These are phyloP conservation scores for Fistulinella prunicolor DNA, from an alignment of 768 basidiomycete genomes.

Conservation along the genomic window DNA sequence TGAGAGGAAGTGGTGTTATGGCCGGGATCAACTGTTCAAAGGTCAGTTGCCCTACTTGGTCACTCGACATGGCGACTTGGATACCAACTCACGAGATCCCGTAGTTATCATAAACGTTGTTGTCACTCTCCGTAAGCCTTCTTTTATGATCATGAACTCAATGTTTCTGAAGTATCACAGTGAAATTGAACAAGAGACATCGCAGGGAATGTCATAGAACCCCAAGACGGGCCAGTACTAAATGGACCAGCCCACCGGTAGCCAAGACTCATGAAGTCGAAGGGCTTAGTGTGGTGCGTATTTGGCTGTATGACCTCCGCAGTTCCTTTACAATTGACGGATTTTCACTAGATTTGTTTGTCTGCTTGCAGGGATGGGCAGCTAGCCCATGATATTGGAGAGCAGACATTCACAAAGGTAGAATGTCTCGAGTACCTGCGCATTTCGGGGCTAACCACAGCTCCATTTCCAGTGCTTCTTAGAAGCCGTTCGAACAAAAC, in stretches of 20 bases:
- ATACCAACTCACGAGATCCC: background rate
- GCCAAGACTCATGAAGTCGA: constrained; percentile 6
- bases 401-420: constrained; percentile 28
- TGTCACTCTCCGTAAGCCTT: constrained; percentile 9
- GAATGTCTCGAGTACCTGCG: background rate
- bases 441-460: background rate
- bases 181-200: constrained; percentile 5
- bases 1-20: constrained; percentile 14
- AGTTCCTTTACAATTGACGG: background rate
- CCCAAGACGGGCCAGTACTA: constrained; percentile 7
- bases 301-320: background rate
- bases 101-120: constrained; percentile 10
- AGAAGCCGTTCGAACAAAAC: constrained; percentile 7
- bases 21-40: constrained; percentile 15
- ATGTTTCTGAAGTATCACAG: constrained; percentile 2
- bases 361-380: constrained; percentile 28
- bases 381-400: constrained; percentile 20
- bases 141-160: background rate
- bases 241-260: constrained; percentile 3
- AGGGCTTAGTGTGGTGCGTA: constrained; percentile 20
- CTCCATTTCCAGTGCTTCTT: constrained; percentile 17
- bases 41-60: background rate
- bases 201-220: background rate
- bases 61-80: background rate
- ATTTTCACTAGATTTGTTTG: constrained; percentile 19